Conservation (phyloP, 2,329 filamentous ascomycete species). For the Byssoonygena ceratinophila region DNA sequence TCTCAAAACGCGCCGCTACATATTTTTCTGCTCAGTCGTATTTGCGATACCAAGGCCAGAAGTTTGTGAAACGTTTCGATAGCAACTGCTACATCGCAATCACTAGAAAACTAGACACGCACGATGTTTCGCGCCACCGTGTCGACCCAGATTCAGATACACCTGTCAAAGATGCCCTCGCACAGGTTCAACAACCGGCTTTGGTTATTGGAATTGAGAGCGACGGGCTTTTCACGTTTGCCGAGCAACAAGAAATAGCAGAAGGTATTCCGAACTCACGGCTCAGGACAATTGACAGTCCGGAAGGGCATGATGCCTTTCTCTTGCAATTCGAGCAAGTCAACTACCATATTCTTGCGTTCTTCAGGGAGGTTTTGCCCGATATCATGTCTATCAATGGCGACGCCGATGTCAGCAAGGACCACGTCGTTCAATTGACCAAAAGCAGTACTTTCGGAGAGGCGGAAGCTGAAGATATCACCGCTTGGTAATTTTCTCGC, state of each 20-base stretch:
- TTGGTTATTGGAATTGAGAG: conserved; percentile 90
- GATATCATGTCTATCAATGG: conserved; percentile 70
- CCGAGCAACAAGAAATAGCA: conserved; percentile 88
- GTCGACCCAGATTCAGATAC: conserved; percentile 32
- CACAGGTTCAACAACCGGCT: conserved; percentile 74
- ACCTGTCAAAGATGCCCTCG: conserved; percentile 61
- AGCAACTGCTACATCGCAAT: conserved; percentile 99
- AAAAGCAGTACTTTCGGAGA: conserved; percentile 92
- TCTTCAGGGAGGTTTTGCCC: conserved; percentile 69
- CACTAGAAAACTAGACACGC: conserved; percentile 92
- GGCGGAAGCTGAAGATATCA: conserved; percentile 92
- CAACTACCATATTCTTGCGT: conserved; percentile 73
- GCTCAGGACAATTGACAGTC: conserved; percentile 79
- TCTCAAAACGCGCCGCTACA: conserved; percentile 48
- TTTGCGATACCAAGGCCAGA: conserved; percentile 86
- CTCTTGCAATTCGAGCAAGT: conserved; percentile 95
- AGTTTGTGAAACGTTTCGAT: conserved; percentile 95
- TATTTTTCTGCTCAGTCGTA: conserved; percentile 98
- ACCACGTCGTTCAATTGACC: conserved; percentile 51
- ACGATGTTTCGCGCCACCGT: conserved; percentile 79
- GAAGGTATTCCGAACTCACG: conserved; percentile 65
- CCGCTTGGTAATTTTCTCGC: conserved; percentile 62
- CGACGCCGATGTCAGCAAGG: conserved; percentile 39
- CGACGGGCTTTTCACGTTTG: conserved; percentile 92
- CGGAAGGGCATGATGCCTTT: conserved; percentile 94